These are phyloP conservation scores for Trichoderma gamsii DNA, from an alignment of 495 filamentous ascomycete species.

Conservation along the genomic window DNA sequence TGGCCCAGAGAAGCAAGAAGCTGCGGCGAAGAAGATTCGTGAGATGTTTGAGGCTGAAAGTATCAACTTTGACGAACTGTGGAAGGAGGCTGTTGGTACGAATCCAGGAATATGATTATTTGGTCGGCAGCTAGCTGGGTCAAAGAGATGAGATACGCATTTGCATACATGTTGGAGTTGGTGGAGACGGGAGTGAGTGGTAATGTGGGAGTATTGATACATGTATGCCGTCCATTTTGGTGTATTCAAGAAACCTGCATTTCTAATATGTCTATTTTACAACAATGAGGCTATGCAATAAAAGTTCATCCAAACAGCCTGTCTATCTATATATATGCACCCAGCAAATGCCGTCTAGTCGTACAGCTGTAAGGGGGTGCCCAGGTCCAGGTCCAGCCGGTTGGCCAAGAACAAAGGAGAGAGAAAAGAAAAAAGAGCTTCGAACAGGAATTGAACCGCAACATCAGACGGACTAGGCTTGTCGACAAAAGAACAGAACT, in stretches of 20 bases:
- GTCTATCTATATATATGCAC: not conserved
- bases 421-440: not conserved
- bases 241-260: not conserved
- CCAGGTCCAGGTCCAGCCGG: not conserved
- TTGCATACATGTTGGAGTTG: not conserved
- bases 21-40: conserved; percentile 56
- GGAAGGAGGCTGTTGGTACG: conserved; percentile 63
- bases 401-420: not conserved
- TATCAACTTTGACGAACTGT: conserved; percentile 72
- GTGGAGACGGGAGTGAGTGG: not conserved
- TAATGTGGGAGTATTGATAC: not conserved
- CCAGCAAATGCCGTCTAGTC: not conserved
- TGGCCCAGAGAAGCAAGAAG: conserved; percentile 58
- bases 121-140: not conserved
- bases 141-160: conserved; percentile 13
- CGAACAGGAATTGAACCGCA: not conserved
- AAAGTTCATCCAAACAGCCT: not conserved
- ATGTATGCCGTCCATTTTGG: not conserved
- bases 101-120: conserved; percentile 9
- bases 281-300: not conserved
- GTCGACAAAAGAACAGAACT: not conserved
- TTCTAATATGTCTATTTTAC: not conserved
- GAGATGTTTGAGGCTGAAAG: conserved; percentile 62
- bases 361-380: not conserved
- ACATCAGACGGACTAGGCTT: not conserved